Conservation (phyloP, 2,329 filamentous ascomycete species). For the Scorias spongiosa region DNA sequence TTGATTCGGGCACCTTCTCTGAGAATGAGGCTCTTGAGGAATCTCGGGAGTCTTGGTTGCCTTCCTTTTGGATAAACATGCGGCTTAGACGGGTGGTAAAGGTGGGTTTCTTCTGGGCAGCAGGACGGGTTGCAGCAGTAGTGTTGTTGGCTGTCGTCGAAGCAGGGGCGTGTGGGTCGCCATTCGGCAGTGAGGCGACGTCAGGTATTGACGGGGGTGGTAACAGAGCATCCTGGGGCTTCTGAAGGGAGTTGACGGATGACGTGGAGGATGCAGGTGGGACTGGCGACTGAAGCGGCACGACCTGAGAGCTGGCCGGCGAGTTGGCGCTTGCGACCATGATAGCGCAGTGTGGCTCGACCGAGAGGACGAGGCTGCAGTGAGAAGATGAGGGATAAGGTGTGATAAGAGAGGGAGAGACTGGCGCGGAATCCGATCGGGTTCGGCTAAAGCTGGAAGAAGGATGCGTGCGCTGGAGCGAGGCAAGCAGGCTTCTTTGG, state of each 20-base stretch:
- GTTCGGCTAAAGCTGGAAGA: too few relatives aligned
- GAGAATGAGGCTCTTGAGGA: not conserved
- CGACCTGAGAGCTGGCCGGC: not conserved
- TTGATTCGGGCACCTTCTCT: not conserved
- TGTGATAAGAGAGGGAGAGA: too few relatives aligned
- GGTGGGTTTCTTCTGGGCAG: constrained; percentile 21
- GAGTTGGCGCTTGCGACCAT: not conserved
- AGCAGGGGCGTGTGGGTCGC: not conserved
- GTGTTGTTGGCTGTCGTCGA: not conserved
- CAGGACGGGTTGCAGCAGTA: constrained; percentile 5
- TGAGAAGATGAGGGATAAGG: too few relatives aligned
- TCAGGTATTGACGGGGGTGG: not conserved
- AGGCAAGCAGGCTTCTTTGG: too few relatives aligned
- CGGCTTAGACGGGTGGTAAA: constrained; percentile 25
- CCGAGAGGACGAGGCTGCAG: not conserved
- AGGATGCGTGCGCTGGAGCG: too few relatives aligned
- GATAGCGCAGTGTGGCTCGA: not conserved
- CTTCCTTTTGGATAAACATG: constrained; percentile 26
- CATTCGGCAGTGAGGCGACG: not conserved
- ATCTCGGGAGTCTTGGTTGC: constrained; percentile 4
- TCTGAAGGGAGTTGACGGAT: not conserved
- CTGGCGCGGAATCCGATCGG: too few relatives aligned
- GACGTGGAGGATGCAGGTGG: not conserved
- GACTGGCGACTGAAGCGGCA: not conserved
- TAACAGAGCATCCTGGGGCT: not conserved